Conservation (phyloP, 1,284 basidiomycete genomes). For the Ustilago nuda region DNA sequence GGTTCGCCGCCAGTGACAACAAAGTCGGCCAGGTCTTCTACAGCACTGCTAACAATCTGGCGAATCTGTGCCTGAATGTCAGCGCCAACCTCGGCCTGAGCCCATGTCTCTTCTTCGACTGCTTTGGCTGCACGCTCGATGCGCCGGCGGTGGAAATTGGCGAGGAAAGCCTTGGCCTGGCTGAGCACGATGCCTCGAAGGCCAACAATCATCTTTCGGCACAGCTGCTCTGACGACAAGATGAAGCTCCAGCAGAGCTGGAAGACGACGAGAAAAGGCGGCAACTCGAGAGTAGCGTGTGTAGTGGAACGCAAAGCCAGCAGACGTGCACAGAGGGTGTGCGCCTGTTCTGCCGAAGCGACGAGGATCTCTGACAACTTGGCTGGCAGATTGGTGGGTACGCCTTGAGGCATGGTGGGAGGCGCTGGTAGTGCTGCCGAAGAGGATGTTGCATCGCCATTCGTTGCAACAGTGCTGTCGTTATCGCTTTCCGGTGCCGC, state of each 20-base stretch:
- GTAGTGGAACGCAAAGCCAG: constrained; percentile 76
- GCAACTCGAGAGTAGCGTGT: constrained; percentile 79
- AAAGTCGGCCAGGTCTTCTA: constrained; percentile 79
- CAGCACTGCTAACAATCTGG: constrained; percentile 82
- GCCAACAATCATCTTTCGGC: constrained; percentile 89
- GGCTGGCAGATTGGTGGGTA: constrained; percentile 71
- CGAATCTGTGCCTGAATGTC: constrained; percentile 79
- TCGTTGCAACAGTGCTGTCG: neutral
- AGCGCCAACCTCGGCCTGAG: constrained; percentile 79
- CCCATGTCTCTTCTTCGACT: constrained; percentile 92
- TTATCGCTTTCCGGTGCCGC: neutral
- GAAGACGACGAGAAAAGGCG: constrained; percentile 84
- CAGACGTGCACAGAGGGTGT: constrained; percentile 82
- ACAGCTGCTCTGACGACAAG: constrained; percentile 83
- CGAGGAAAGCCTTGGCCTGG: constrained; percentile 87
- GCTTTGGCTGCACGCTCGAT: constrained; percentile 85
- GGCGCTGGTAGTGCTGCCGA: constrained; percentile 14
- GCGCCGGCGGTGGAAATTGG: constrained; percentile 84
- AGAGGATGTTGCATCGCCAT: neutral
- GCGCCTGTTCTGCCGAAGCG: constrained; percentile 84
- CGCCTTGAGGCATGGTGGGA: constrained; percentile 49
- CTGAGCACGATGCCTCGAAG: constrained; percentile 73
- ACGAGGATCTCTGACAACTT: constrained; percentile 78
- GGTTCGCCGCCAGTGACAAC: constrained; percentile 33
- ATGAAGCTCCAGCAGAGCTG: constrained; percentile 90